phyloP scores from a whole-genome alignment of 2,329 filamentous ascomycete species.

The Diplodia sapinea region DNA sequence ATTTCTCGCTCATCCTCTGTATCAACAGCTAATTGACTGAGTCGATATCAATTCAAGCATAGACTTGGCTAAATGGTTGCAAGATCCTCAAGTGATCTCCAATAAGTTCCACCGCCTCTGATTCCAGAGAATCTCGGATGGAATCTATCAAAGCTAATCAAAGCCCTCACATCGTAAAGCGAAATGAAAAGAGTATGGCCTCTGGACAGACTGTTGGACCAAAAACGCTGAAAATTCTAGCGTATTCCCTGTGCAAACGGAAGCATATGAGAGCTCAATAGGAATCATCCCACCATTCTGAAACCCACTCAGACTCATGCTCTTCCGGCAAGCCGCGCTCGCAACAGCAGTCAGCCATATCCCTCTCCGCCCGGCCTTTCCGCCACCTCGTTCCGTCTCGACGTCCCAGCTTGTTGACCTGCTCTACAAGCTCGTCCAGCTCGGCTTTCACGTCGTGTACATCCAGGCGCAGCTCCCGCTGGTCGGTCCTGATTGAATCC shows the following conservation, averaged over 20 bases:
- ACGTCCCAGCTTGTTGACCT: slow-evolving; percentile 13
- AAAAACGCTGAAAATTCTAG: background rate
- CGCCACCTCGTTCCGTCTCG: background rate
- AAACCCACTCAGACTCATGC: slow-evolving; percentile 11
- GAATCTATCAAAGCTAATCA: background rate
- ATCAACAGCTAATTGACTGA: background rate
- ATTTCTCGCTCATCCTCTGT: background rate
- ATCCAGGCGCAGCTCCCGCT: slow-evolving; percentile 23
- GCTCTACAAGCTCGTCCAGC: slow-evolving; percentile 12
- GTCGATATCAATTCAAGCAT: background rate
- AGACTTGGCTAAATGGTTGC: background rate
- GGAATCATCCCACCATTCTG: slow-evolving; percentile 24
- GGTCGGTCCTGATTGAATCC: slow-evolving; percentile 8
- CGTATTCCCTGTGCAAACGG: no score
- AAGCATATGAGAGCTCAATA: slow-evolving; percentile 3
- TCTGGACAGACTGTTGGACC: background rate
- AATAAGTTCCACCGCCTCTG: background rate
- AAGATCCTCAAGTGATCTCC: background rate
- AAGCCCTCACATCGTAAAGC: background rate
- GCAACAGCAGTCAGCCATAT: background rate
- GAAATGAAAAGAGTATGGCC: background rate
- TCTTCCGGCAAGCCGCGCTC: slow-evolving; percentile 2
- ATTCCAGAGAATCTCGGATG: background rate
- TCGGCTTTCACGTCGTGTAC: slow-evolving; percentile 12
- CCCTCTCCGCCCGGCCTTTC: background rate